Conservation (phyloP, 257 asterid species). For the Plantago ovata region DNA sequence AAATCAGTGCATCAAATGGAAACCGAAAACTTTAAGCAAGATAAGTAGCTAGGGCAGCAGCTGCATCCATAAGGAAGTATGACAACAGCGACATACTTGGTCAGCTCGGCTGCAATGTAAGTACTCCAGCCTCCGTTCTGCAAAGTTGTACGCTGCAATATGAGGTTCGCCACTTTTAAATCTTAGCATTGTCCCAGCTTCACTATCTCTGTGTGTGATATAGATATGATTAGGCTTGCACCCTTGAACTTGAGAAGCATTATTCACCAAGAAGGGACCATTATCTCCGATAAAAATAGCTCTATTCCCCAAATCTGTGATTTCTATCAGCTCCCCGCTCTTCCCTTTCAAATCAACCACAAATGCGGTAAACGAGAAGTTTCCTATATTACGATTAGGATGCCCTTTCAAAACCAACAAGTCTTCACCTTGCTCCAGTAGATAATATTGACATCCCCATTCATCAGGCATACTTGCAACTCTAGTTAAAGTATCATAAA, state of each 20-base stretch:
- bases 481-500: no score
- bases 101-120: not conserved
- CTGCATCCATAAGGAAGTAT: no score
- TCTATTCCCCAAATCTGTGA: not conserved
- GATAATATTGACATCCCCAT: no score
- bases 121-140: not conserved
- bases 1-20: no score
- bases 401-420: not conserved
- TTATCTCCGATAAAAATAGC: not conserved
- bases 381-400: not conserved
- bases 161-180: not conserved
- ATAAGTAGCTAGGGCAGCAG: no score
- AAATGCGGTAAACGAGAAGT: not conserved
- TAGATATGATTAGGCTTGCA: constrained; percentile 1
- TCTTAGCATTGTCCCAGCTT: no score
- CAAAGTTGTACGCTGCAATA: not conserved
- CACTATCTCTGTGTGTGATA: no score
- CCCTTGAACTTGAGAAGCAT: constrained; percentile 3
- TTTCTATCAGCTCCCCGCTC: no score
- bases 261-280: not conserved
- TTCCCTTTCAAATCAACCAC: not conserved
- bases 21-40: no score
- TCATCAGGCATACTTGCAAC: no score
- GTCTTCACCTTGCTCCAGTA: not conserved
- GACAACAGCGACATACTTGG: no score